A percentile compares a stretch with the other conserved stretches of the same genome.
phyloP scores from a whole-genome alignment of 805 yeast species.

The Candida vartiovaarae region DNA sequence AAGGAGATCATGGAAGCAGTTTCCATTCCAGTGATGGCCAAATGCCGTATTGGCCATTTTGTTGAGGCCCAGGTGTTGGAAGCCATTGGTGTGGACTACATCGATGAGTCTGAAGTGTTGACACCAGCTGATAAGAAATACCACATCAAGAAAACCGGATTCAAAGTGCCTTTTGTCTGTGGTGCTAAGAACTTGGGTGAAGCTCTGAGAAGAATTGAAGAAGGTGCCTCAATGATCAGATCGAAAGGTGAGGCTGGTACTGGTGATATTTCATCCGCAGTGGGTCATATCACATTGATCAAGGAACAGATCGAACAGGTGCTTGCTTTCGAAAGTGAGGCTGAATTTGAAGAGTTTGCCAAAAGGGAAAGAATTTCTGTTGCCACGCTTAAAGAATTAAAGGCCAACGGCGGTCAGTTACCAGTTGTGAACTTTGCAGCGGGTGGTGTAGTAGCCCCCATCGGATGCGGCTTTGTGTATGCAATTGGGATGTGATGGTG shows the following conservation, averaged over 20 bases:
- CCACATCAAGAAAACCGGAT: not conserved
- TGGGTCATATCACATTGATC: not conserved
- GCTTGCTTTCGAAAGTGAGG: not conserved
- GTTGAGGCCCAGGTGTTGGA: not conserved
- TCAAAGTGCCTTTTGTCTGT: not conserved
- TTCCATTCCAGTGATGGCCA: not conserved
- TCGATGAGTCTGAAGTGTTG: conserved; percentile 1
- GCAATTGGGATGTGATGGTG: conserved; percentile 1
- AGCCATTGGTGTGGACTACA: not conserved
- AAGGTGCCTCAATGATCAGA: conserved; percentile 1
- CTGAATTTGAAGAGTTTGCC: not conserved
- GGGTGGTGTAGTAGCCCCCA: not conserved
- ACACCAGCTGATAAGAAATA: conserved; percentile 1
- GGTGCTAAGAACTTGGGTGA: conserved; percentile 1
- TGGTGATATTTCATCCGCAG: not conserved
- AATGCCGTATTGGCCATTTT: conserved; percentile 1
- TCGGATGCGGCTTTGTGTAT: not conserved
- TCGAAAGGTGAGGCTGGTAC: conserved; percentile 1
- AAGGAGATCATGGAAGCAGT: not conserved
- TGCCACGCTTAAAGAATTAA: not conserved
- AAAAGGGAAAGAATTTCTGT: not conserved
- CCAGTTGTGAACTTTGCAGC: conserved; percentile 1
- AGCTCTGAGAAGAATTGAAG: not conserved
- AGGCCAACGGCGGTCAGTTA: not conserved
- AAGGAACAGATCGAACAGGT: not conserved